Base-by-base conservation (phyloP, 257 asterid genomes). In the Gardenia jasminoides region DNA sequence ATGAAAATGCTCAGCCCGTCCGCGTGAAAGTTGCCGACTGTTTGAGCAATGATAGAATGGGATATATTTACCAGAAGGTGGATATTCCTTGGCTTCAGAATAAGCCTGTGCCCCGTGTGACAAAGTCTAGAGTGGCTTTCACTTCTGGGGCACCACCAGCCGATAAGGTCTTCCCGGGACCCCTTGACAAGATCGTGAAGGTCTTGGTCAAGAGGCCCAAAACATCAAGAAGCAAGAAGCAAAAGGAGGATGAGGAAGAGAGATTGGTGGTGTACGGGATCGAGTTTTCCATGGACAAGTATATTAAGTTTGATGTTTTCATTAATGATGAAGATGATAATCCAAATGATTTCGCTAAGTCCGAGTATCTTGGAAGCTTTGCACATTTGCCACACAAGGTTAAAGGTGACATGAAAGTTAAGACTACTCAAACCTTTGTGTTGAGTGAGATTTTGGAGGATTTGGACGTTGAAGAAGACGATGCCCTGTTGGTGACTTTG, bases 51-150 rank as follows among this genome's bases (percentile, higher is more conserved):
- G 56, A 67, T 0, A 76, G 65, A 24, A 77, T 90, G 85, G 94
- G 94, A 0, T 90, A 84, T 41, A 83, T 77, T 0, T 87, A 65
- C 81, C 84, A 88, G 33, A 62, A 81, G 3, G 76, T 85, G 33
- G 87, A 87, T 44, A 82, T 88, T 4, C 89, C 94, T 1, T 89
- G 93, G 93, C 77, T 81, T 2, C 82, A 82, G 33, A 74, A 67
- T 73, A 78, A 83, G 82, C 94, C 94, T 1, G 79, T 81, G 0
- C 76, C 84, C 0, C 86, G 85, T 31, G 61, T 72, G 6, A 78
- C 59, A 7, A 52, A n/a, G 30, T 81, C 87, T 0, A 68, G 56
- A 39, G 71, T 87, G 9, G 68, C n/a, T 1, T 41, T 30, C 19
- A 69, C 79, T 20, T 13, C 78, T 1, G 68, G 48, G 0, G 84